These are phyloP conservation scores for Fraxinus cuspidata DNA, from an alignment of 257 asterid species.

Conservation along the genomic window DNA sequence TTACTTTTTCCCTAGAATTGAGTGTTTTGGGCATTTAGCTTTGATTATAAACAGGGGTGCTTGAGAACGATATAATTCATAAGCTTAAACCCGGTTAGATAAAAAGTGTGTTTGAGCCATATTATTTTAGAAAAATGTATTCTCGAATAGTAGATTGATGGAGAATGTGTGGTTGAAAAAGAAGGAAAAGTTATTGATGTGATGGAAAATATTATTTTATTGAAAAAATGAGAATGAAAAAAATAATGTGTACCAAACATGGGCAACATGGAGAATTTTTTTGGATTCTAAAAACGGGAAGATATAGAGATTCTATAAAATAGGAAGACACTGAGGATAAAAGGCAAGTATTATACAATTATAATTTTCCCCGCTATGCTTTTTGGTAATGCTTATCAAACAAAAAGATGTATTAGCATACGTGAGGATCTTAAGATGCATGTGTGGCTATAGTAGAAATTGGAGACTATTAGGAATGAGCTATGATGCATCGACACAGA, in stretches of 20 bases:
- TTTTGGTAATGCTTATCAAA: neutral
- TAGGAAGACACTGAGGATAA: neutral
- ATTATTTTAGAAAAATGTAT: too few species aligned
- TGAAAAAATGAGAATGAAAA: too few species aligned
- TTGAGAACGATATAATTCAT: neutral
- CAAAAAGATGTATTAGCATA: neutral
- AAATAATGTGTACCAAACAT: too few species aligned
- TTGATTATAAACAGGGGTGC: neutral
- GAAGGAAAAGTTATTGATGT: too few species aligned
- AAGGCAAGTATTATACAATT: neutral
- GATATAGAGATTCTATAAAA: neutral
- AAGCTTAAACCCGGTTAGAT: neutral
- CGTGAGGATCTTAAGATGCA: neutral
- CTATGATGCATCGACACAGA: too few species aligned
- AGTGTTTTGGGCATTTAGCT: neutral
- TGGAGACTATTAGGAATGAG: neutral
- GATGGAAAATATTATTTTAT: too few species aligned
- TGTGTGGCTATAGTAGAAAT: neutral
- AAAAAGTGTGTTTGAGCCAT: too few species aligned
- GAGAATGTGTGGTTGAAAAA: too few species aligned
- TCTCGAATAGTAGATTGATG: too few species aligned
- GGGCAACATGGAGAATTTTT: neutral
- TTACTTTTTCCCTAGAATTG: neutral
- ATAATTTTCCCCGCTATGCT: neutral
- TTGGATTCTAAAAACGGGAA: too few species aligned